Conservation (phyloP, 2,329 filamentous ascomycete genomes). For the Talaromyces sp. region DNA sequence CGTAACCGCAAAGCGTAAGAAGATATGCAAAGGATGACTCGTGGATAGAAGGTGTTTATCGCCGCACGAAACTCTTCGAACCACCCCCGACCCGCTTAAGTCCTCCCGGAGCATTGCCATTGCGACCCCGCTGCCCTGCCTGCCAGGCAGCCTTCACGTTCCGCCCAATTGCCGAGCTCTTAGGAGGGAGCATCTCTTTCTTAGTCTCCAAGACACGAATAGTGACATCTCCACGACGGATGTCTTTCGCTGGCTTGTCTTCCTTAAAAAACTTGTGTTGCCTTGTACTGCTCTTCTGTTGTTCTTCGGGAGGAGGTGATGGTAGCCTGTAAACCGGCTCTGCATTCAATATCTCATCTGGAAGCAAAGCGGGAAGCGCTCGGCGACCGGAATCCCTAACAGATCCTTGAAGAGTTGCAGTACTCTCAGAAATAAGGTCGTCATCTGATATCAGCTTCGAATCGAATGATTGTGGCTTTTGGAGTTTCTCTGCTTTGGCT, state of each 20-base stretch:
- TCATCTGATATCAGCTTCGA: constrained; percentile 26
- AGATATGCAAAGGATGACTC: not conserved
- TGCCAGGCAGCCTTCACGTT: constrained; percentile 39
- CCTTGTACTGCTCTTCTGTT: constrained; percentile 30
- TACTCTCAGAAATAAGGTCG: constrained; percentile 38
- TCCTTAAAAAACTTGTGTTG: constrained; percentile 48
- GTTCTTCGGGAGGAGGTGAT: constrained; percentile 38
- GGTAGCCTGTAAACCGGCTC: constrained; percentile 42
- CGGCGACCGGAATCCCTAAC: constrained; percentile 33
- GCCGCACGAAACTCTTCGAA: constrained; percentile 35
- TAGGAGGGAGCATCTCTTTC: constrained; percentile 41
- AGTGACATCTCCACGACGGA: constrained; percentile 45
- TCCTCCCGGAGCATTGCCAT: constrained; percentile 29
- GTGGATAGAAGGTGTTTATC: constrained; percentile 8
- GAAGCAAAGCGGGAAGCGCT: constrained; percentile 47
- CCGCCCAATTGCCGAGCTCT: constrained; percentile 37
- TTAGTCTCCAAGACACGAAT: constrained; percentile 46
- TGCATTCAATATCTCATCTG: constrained; percentile 47
- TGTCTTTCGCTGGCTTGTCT: constrained; percentile 47
- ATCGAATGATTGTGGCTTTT: constrained; percentile 9
- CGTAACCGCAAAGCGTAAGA: not conserved
- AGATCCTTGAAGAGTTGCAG: constrained; percentile 36
- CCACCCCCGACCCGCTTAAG: constrained; percentile 35
- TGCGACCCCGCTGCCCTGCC: constrained; percentile 25
- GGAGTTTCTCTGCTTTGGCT: constrained; percentile 25